Percentiles rank a stretch among this genome's conserved stretches.
These are phyloP conservation scores for Neurospora cerealis DNA, from an alignment of 495 filamentous ascomycete species.

Conservation along the genomic window DNA sequence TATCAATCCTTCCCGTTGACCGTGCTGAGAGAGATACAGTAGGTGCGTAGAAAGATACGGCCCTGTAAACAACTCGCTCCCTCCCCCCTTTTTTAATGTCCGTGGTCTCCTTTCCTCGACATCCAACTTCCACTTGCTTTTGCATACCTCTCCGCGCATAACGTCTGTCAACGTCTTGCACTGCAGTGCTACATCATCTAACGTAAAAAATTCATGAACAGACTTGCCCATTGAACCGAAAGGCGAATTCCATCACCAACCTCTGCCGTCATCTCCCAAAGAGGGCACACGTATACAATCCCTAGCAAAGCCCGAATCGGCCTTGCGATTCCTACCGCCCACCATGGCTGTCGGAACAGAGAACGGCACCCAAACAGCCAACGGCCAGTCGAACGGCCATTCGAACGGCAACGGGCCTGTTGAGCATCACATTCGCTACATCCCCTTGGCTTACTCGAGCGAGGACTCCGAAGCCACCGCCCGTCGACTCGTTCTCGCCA, in stretches of 20 bases:
- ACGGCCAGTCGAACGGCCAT: constrained; percentile 11
- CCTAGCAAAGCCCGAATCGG: neutral
- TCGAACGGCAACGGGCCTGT: constrained; percentile 6
- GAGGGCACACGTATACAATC: neutral
- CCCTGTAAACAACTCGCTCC: neutral
- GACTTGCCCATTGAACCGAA: neutral
- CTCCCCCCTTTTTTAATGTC: neutral
- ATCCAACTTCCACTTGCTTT: neutral
- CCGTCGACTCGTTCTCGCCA: constrained; percentile 62
- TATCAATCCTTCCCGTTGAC: neutral
- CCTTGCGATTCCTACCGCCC: neutral
- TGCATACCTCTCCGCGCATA: neutral
- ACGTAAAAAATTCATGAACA: neutral
- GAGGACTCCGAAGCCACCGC: constrained; percentile 68
- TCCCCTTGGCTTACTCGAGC: constrained; percentile 67
- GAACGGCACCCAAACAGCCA: constrained; percentile 9
- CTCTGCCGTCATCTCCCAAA: neutral
- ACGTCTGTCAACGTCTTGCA: neutral
- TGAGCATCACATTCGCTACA: constrained; percentile 35
- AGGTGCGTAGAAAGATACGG: neutral
- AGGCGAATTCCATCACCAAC: neutral
- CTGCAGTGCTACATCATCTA: neutral
- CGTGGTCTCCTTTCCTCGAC: neutral
- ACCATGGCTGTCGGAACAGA: constrained; percentile 19
- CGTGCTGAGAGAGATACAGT: neutral